phyloP scores from a whole-genome alignment of 208 protist species.

The Acanthamoeba lenticulata region DNA sequence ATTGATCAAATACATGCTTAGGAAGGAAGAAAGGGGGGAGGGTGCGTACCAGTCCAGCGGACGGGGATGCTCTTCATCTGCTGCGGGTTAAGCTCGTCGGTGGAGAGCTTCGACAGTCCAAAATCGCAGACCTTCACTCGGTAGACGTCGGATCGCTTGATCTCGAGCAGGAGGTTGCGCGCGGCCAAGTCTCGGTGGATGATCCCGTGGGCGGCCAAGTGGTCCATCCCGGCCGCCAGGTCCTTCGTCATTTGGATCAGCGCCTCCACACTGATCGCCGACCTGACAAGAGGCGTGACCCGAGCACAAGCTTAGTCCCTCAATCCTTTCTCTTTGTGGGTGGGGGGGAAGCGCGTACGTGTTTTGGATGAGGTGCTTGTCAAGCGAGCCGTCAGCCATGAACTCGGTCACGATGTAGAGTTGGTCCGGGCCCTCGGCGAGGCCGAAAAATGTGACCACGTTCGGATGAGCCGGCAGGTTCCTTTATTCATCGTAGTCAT shows the following conservation, averaged over 20 bases:
- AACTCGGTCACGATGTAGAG: slow-evolving; percentile 66
- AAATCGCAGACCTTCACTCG: slow-evolving; percentile 66
- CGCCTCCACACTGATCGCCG: slow-evolving; percentile 4
- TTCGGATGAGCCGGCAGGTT: slow-evolving; percentile 57
- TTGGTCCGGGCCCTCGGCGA: slow-evolving; percentile 24
- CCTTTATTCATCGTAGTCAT: too few species aligned
- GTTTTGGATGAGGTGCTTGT: slow-evolving; percentile 53
- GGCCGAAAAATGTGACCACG: slow-evolving; percentile 63
- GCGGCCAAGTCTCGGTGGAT: slow-evolving; percentile 56
- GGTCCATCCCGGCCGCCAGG: slow-evolving; percentile 61
- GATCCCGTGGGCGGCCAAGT: neutral
- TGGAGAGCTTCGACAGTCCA: slow-evolving; percentile 14
- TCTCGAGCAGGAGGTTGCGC: slow-evolving; percentile 59
- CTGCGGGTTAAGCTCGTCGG: slow-evolving; percentile 4
- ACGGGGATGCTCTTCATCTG: slow-evolving; percentile 54
- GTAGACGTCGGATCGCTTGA: slow-evolving; percentile 34
- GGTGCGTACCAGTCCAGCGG: slow-evolving; percentile 35
- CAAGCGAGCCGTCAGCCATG: slow-evolving; percentile 47
- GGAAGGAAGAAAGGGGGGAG: neutral
- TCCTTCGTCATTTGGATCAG: slow-evolving; percentile 60
- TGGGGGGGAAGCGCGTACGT: neutral
- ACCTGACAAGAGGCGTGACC: too few species aligned
- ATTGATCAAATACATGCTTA: neutral
- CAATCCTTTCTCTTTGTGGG: neutral
- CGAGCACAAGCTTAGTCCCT: neutral